Base-by-base conservation (phyloP, 2,329 filamentous ascomycete genomes). In the Aureobasidium sp. region DNA sequence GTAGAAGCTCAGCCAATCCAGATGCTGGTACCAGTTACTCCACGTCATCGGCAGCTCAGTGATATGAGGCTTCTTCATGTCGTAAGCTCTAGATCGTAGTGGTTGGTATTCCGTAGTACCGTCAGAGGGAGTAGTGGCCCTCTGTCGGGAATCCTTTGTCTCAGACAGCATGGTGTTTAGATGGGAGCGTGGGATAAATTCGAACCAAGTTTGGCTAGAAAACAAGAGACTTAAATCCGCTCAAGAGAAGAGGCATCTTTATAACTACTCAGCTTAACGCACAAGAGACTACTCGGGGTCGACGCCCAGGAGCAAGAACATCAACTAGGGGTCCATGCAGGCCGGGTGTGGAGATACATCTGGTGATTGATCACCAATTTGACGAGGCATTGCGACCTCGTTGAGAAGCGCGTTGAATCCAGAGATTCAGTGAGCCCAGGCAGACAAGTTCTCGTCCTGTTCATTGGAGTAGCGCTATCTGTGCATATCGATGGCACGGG, bases 1-100 rank as follows among this genome's bases (percentile, higher is more conserved):
- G 65, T 81, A 82, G 65, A 90, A 86, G 76, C 96, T 96, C 68
- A 96, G 82, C 91, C 91, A 96, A 82, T 96, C 91, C 80, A 96
- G 83, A 73, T 96, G 91, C 78, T 92, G 88, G 78, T 91, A 86
- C 89, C 90, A 94, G 79, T 96, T 96, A 70, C 81, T 79, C 76
- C 81, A 82, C 63, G 90, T 96, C 68, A 95, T 87, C 62, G 88
- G 88, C 66, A 84, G 83, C 67, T 95, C 91, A 66, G 90, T 85
- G 76, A 96, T 94, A 76, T 96, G 91, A 71, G 87, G 82, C 78
- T 56, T 59, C 33, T 59, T 59, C 49, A 49, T 49, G 45, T 59
- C 56, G 31, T 59, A 42, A 12, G 44, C 44, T 37, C 22, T 40
- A 8, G 45, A 59, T 31, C 56, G 49, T 9, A 59, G 45, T 14